Percentiles rank a stretch among this genome's conserved stretches.
Evolutionary conservation across 257 asterid species (phyloP).

Genomic region (Asclepias syriaca): DNA sequence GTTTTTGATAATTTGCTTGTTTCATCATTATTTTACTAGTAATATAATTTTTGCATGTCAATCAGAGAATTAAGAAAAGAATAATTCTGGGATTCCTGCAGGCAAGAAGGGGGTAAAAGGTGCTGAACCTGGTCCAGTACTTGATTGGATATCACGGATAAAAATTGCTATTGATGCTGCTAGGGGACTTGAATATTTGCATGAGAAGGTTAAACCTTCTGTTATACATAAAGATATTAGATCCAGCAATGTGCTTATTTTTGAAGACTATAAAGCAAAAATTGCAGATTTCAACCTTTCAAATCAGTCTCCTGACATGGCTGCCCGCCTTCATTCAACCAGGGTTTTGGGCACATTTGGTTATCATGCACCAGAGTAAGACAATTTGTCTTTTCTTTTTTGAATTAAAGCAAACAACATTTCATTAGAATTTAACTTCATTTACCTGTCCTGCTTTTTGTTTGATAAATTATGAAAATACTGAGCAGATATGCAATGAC

Average conservation of each 20-base stretch:
- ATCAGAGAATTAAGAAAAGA: neutral
- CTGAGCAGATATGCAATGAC: constrained; percentile 84
- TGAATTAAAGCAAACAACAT: neutral
- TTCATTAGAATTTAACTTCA: neutral
- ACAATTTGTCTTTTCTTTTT: constrained; percentile 16
- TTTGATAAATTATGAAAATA: neutral
- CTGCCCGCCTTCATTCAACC: constrained; percentile 98
- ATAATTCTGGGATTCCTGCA: constrained; percentile 17
- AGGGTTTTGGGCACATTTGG: constrained; percentile 98
- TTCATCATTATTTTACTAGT: neutral
- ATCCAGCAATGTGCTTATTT: constrained; percentile 94
- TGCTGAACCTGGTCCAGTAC: constrained; percentile 97
- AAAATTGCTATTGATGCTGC: constrained; percentile 96
- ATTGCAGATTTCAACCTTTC: constrained; percentile 93
- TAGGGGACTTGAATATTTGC: constrained; percentile 92
- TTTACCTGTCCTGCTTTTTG: too few species aligned
- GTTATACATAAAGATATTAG: constrained; percentile 90
- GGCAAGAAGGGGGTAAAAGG: constrained; percentile 98
- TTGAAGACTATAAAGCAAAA: constrained; percentile 89
- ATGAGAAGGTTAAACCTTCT: constrained; percentile 79
- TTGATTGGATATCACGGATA: constrained; percentile 95
- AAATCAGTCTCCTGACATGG: constrained; percentile 99
- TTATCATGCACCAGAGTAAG: constrained; percentile 98
- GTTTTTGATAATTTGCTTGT: neutral
- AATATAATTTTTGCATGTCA: neutral